phyloP scores from a whole-genome alignment of 352 stramenopile species.

The Pythium rhizo-oryzae region DNA sequence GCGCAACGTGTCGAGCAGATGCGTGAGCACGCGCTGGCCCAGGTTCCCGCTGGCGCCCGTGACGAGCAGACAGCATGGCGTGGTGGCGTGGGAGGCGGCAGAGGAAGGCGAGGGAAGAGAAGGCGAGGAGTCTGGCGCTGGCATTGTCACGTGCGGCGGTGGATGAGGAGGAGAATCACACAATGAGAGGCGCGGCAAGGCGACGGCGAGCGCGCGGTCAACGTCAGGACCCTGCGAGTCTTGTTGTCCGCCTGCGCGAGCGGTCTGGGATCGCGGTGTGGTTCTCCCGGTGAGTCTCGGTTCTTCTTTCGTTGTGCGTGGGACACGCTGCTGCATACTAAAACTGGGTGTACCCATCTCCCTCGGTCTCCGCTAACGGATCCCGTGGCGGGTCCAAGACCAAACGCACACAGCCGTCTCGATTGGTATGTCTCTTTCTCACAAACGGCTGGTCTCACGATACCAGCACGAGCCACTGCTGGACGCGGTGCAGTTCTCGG shows the following conservation, averaged over 20 bases:
- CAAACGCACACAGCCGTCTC: too few relatives aligned
- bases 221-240: not conserved
- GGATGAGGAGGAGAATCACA: not conserved
- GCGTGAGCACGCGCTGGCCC: conserved; percentile 17
- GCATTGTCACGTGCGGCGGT: not conserved
- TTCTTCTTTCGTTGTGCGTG: not conserved
- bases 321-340: not conserved
- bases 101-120: not conserved
- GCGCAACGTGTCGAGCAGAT: conserved; percentile 30
- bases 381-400: too few relatives aligned
- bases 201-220: too few relatives aligned
- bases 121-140: not conserved
- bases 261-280: not conserved
- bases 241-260: too few relatives aligned
- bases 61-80: conserved; percentile 23
- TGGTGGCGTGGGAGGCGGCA: too few relatives aligned
- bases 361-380: not conserved
- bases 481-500: too few relatives aligned
- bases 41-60: conserved; percentile 29
- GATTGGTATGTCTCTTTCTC: too few relatives aligned
- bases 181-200: not conserved
- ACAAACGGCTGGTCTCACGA: too few relatives aligned
- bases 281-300: not conserved
- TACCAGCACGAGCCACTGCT: too few relatives aligned
- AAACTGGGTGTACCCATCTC: not conserved